phyloP scores from a whole-genome alignment of 805 yeast species.

The Ogataea parapolymorpha region DNA sequence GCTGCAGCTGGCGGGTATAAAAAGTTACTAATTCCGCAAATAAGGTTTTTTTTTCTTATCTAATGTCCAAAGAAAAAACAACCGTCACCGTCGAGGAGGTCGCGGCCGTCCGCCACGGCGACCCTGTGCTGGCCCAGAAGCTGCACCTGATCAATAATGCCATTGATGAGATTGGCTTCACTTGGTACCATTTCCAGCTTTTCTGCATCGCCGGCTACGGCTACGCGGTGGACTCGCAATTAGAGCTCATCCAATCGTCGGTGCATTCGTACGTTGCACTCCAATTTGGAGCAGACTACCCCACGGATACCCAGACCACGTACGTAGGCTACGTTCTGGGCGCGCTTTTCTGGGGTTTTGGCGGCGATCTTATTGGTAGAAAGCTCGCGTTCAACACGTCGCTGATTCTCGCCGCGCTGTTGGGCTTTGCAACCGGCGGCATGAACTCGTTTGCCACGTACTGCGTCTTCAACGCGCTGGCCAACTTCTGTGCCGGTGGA shows the following conservation, averaged over 20 bases:
- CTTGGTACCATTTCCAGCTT: slow-evolving; percentile 44
- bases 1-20: slow-evolving; percentile 29
- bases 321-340: slow-evolving; percentile 48
- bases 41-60: neutral
- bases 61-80: neutral
- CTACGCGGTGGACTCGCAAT: slow-evolving; percentile 45
- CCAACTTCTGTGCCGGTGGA: slow-evolving; percentile 49
- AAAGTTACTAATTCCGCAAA: slow-evolving; percentile 1
- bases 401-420: slow-evolving; percentile 43
- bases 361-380: slow-evolving; percentile 38
- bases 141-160: slow-evolving; percentile 43
- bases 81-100: neutral
- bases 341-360: slow-evolving; percentile 51
- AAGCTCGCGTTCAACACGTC: slow-evolving; percentile 14
- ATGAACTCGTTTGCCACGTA: slow-evolving; percentile 44
- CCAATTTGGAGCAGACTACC: slow-evolving; percentile 39
- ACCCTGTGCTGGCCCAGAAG: slow-evolving; percentile 35
- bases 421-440: slow-evolving; percentile 47
- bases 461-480: slow-evolving; percentile 39
- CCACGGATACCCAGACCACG: slow-evolving; percentile 40
- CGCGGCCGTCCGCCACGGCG: slow-evolving; percentile 26
- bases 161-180: slow-evolving; percentile 53
- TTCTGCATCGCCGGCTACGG: slow-evolving; percentile 49
- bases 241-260: slow-evolving; percentile 40
- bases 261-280: slow-evolving; percentile 40